Evolutionary conservation across 2,329 filamentous ascomycete genomes (phyloP), one percentile per base, ranked within the genome.

Genomic region (Ploettnerulaceae sp.): DNA sequence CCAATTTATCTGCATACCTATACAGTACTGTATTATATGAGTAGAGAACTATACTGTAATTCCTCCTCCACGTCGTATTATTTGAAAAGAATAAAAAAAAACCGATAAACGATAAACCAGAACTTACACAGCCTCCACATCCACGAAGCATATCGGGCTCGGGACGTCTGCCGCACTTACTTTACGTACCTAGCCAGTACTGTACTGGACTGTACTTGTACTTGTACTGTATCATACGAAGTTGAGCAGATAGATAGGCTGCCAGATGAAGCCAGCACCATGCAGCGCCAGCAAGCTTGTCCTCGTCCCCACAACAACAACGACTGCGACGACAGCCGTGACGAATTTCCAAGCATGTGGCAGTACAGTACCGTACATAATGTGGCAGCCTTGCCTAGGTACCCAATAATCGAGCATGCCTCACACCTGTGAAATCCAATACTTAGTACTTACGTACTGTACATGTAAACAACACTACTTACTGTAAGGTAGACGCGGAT

Each of bases 321-420:
- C n/a, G n/a, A 14, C 32, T 41, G 42, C 42, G 35, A 48, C 45
- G 51, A 38, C 39, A 14, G 18, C n/a, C 18, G 18, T 32, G 39
- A 42, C 26, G 39, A 42, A 34, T 34, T 5, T 17, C 29, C n/a
- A n/a, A 40, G 22, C 20, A n/a, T n/a, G n/a, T n/a, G n/a, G n/a
- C n/a, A n/a, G n/a, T n/a, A n/a, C n/a, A n/a, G n/a, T n/a, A n/a
- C n/a, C n/a, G n/a, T n/a, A 28, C 21, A 21, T 42, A 46, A 54
- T 47, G 21, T 50, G 29, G 52, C 48, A 52, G 52, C 52, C 52
- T 54, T n/a, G n/a, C n/a, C n/a, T n/a, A n/a, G 46, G 36, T 37
- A 32, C 14, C 26, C 39, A n/a, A n/a, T 22, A 31, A 49, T 51
- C 29, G 28, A 52, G 49, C 36, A 47, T 47, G 40, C 49, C 49